Base-by-base conservation (phyloP, 768 basidiomycete genomes). In the Crucibulum laeve region DNA sequence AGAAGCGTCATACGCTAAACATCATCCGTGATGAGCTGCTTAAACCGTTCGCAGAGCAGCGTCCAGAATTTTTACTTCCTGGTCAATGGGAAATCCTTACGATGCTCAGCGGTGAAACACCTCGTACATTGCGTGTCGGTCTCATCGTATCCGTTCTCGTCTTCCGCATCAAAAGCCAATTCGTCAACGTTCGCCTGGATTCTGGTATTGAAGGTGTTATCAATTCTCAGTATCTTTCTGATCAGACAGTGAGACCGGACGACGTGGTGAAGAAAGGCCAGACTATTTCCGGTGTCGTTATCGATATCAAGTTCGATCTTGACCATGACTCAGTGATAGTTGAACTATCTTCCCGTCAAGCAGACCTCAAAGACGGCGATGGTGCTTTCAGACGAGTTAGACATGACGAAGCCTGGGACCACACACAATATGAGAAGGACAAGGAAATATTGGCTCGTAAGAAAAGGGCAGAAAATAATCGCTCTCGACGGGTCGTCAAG, bases 91-190 rank as follows among this genome's bases (percentile, higher is more conserved):
- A 96, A 44, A 78, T 95, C 21, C 67, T 97, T 53, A 91, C 89
- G 1, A 97, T 96, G 94, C 79, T 98, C 40, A 92, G 91, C 28
- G 92, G 94, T 22, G 96, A 98, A 70, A 93, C 93, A 4, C 62
- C 67, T 30, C 69, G 77, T 32, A 94, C 91, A 2, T 71, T 99
- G 45, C 75, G 76, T 44, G 67, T 77, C 25, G 92, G 92, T 33
- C 73, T 91, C 41, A 85, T 94, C 52, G 79, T 99, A 42, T 87
- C 89, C 8, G 87, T 81, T 38, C 71, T 79, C 10, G 77, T 89
- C 19, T 57, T 74, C 28, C 80, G 89, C 23, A 69, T 77, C 24
- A 72, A 74, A 50, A 61, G 60, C 14, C 64, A 68, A 32, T 64
- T 64, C 19, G 80, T 84, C 24, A 68, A 66, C 43, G 81, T 92